Conservation (phyloP, 75 land plant genomes). For the Selaginella tamariscina region DNA sequence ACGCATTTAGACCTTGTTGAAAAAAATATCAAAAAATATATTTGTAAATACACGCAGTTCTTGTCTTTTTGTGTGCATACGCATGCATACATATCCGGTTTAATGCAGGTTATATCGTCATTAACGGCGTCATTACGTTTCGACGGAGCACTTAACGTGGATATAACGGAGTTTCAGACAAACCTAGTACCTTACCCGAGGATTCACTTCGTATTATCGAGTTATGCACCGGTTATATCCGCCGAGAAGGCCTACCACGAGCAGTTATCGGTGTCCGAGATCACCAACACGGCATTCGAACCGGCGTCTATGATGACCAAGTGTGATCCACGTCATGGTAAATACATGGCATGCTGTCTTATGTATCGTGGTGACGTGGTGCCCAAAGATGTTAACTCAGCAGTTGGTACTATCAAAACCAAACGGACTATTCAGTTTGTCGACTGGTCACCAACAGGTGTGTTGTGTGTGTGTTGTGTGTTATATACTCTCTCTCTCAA, state of each 20-base stretch:
- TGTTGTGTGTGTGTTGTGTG: too few relatives aligned
- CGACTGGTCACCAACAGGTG: not conserved
- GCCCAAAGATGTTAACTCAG: not conserved
- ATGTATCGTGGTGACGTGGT: not conserved
- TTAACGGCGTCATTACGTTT: not conserved
- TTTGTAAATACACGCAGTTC: not conserved
- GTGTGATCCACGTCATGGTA: not conserved
- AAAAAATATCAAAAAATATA: too few relatives aligned
- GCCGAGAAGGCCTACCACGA: conserved; percentile 4
- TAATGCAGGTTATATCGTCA: not conserved
- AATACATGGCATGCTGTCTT: not conserved
- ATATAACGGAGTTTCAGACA: not conserved
- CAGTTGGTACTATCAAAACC: not conserved
- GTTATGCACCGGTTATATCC: not conserved
- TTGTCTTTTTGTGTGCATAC: not conserved
- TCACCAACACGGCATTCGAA: not conserved
- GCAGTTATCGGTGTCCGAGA: not conserved
- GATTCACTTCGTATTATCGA: not conserved
- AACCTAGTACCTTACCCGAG: not conserved
- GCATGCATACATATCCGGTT: too few relatives aligned
- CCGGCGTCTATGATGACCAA: conserved; percentile 1
- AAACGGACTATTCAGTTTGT: not conserved
- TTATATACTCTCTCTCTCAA: too few relatives aligned
- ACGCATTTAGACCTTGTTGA: too few relatives aligned
- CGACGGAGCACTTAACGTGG: not conserved